Evolutionary conservation across 2,329 filamentous ascomycete genomes (phyloP).

Genomic region (Penicillium sp.): DNA sequence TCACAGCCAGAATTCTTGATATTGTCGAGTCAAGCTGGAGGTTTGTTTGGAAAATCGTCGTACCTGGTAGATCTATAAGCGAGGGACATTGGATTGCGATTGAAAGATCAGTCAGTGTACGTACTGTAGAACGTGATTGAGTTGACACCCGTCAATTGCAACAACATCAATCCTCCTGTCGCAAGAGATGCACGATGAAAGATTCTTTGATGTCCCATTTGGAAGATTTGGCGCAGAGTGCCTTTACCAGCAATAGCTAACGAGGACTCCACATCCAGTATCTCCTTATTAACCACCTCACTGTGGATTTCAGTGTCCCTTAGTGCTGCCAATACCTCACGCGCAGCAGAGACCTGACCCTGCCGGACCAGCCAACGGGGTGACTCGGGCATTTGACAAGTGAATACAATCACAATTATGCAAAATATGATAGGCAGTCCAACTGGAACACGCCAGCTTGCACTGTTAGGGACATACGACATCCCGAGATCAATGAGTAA

Average conservation of each 20-base stretch:
- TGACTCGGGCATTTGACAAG: slow-evolving; percentile 17
- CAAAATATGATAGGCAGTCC: slow-evolving; percentile 15
- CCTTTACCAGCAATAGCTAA: slow-evolving; percentile 11
- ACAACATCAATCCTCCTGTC: slow-evolving; percentile 9
- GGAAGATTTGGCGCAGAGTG: slow-evolving; percentile 12
- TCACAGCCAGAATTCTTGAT: slow-evolving; percentile 15
- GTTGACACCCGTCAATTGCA: slow-evolving; percentile 20
- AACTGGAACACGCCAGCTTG: slow-evolving; percentile 17
- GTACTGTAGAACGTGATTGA: slow-evolving; percentile 19
- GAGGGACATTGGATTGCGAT: background rate
- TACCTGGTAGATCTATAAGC: slow-evolving; percentile 9
- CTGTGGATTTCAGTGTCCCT: slow-evolving; percentile 5
- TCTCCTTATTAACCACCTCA: slow-evolving; percentile 5
- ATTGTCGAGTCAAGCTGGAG: slow-evolving; percentile 11
- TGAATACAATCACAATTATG: slow-evolving; percentile 6
- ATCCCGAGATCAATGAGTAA: slow-evolving; percentile 18
- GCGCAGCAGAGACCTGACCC: slow-evolving; percentile 8
- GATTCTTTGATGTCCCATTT: slow-evolving; percentile 20
- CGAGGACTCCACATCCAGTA: slow-evolving; percentile 12
- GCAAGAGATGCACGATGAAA: slow-evolving; percentile 17
- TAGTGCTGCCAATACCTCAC: slow-evolving; percentile 9
- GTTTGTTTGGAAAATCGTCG: slow-evolving; percentile 19
- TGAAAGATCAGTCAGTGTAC: background rate
- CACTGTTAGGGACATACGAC: slow-evolving; percentile 13
- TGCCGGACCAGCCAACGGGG: slow-evolving; percentile 18